A percentile compares a stretch with the other conserved stretches of the same genome.
Evolutionary conservation across 768 basidiomycete species (phyloP).

Genomic region (Termitomyces sp.): DNA sequence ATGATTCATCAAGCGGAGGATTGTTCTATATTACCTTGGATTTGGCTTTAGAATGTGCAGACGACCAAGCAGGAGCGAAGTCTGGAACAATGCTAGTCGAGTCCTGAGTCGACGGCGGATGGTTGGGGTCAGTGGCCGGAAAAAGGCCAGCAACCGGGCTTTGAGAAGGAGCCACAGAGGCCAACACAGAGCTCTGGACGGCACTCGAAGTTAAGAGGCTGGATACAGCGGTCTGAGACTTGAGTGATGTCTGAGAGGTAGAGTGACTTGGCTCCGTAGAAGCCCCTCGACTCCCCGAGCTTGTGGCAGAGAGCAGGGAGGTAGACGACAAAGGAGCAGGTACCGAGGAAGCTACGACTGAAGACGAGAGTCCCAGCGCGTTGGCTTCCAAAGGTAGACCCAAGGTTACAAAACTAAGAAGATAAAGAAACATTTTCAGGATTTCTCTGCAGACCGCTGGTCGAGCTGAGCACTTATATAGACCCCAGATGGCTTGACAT

Average conservation of each 20-base stretch:
- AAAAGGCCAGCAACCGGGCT: slow-evolving; percentile 40
- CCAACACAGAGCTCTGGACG: slow-evolving; percentile 20
- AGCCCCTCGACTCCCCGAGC: not conserved
- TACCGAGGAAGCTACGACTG: not conserved
- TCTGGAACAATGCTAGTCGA: slow-evolving; percentile 12
- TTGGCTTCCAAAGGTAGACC: not conserved
- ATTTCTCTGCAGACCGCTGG: not conserved
- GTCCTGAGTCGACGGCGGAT: slow-evolving; percentile 36
- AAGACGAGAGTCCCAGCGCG: not conserved
- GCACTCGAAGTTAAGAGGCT: not conserved
- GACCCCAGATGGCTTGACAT: slow-evolving; percentile 1
- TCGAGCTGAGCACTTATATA: slow-evolving; percentile 2
- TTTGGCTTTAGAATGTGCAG: slow-evolving; percentile 39
- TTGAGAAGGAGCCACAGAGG: slow-evolving; percentile 38
- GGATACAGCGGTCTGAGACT: not conserved
- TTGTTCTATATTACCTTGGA: slow-evolving; percentile 22
- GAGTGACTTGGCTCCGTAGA: not conserved
- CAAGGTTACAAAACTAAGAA: not conserved
- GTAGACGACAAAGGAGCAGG: not conserved
- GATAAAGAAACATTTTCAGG: not conserved
- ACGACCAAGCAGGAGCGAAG: slow-evolving; percentile 31
- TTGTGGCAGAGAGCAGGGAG: not conserved
- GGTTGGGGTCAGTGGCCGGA: slow-evolving; percentile 35
- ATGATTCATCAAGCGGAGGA: too few relatives aligned
- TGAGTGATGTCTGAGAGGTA: not conserved